Evolutionary conservation across 2,329 filamentous ascomycete genomes (phyloP).

Genomic region (Scorias spongiosa): DNA sequence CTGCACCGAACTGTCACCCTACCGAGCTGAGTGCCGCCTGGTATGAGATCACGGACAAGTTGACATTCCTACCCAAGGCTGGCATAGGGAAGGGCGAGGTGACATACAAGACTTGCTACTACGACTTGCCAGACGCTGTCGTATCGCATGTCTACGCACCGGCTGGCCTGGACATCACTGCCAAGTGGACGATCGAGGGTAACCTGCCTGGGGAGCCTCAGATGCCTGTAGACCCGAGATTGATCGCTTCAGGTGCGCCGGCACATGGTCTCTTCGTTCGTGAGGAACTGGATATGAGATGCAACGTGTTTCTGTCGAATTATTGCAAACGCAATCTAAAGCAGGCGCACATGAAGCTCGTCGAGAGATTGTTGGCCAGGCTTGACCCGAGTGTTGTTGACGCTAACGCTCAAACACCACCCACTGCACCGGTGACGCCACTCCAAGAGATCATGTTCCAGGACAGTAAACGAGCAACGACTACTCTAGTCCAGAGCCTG

Average conservation of each 20-base stretch:
- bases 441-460: too few relatives aligned
- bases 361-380: slow-evolving; percentile 30
- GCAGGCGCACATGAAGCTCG: slow-evolving; percentile 55
- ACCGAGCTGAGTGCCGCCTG: slow-evolving; percentile 51
- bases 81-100: slow-evolving; percentile 50
- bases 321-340: slow-evolving; percentile 77
- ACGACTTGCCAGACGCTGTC: slow-evolving; percentile 55
- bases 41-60: slow-evolving; percentile 67
- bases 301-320: slow-evolving; percentile 57
- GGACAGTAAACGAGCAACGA: too few relatives aligned
- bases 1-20: slow-evolving; percentile 48
- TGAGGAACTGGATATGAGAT: slow-evolving; percentile 75
- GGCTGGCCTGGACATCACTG: slow-evolving; percentile 62
- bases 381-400: not conserved
- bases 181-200: slow-evolving; percentile 63
- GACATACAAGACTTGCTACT: slow-evolving; percentile 66
- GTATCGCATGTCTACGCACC: slow-evolving; percentile 77
- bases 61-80: slow-evolving; percentile 54
- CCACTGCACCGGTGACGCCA: too few relatives aligned
- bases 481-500: too few relatives aligned
- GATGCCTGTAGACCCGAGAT: slow-evolving; percentile 17
- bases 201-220: slow-evolving; percentile 52
- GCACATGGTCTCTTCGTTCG: slow-evolving; percentile 58
- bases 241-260: slow-evolving; percentile 34
- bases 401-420: slow-evolving; percentile 9